These are phyloP conservation scores for Camellia lanceoleosa DNA, from an alignment of 148 eudicot species.

Conservation along the genomic window DNA sequence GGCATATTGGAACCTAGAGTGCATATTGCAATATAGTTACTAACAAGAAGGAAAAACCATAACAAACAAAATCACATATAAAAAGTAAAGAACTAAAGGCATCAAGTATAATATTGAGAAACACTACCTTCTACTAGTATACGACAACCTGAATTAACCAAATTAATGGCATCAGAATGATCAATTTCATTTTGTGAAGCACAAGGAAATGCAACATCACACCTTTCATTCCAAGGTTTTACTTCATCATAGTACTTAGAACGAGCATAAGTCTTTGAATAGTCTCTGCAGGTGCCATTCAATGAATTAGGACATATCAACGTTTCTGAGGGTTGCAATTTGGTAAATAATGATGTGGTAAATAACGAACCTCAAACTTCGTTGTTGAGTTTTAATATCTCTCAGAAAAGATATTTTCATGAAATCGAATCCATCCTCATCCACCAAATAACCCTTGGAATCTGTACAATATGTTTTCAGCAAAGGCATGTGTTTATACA, in stretches of 20 bases:
- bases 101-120: constrained; percentile 4
- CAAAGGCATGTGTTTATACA: constrained; percentile 17
- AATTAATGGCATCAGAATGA: constrained; percentile 82
- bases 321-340: constrained; percentile 1
- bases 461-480: constrained; percentile 43
- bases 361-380: constrained; percentile 78
- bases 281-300: constrained; percentile 62
- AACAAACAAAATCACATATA: background rate
- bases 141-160: constrained; percentile 94
- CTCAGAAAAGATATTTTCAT: constrained; percentile 78
- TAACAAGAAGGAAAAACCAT: constrained; percentile 2
- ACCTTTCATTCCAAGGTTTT: constrained; percentile 96
- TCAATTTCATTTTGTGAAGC: constrained; percentile 93
- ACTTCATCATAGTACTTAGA: constrained; percentile 94
- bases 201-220: constrained; percentile 96
- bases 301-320: constrained; percentile 11
- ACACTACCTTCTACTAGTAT: constrained; percentile 85
- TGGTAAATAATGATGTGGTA: constrained; percentile 1
- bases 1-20: constrained; percentile 90
- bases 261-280: constrained; percentile 93
- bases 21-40: background rate
- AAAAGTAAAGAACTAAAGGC: background rate
- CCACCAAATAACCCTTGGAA: constrained; percentile 97
- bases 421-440: constrained; percentile 94
- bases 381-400: constrained; percentile 83